Evolutionary conservation across 345 rosid species (phyloP).

Genomic region (Ricinus communis): DNA sequence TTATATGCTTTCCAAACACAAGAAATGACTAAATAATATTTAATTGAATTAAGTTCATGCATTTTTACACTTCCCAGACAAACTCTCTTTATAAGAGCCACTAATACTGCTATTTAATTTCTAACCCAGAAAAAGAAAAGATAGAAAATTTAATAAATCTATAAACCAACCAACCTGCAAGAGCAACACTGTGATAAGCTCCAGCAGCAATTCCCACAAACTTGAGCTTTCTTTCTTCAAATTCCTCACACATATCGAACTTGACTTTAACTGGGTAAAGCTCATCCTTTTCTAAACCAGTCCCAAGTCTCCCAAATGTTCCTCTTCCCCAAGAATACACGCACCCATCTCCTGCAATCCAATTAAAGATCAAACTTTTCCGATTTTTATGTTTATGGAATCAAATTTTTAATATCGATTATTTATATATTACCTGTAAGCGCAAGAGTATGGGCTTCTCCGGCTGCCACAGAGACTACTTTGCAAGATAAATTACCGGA

Average conservation of each 20-base stretch:
- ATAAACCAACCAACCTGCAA: too few species aligned
- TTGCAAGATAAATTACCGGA: conserved; percentile 44
- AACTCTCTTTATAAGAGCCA: too few species aligned
- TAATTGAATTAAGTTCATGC: too few species aligned
- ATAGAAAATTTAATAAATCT: not conserved
- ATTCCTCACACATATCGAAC: conserved; percentile 25
- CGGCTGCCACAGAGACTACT: conserved; percentile 55
- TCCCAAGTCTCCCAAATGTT: conserved; percentile 88
- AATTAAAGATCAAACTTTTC: not conserved
- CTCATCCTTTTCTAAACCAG: conserved; percentile 68
- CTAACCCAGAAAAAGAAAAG: not conserved
- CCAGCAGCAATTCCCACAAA: conserved; percentile 76
- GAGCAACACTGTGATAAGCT: conserved; percentile 87
- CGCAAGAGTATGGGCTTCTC: conserved; percentile 83
- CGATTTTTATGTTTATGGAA: too few species aligned
- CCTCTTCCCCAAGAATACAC: conserved; percentile 96
- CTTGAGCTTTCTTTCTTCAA: conserved; percentile 38
- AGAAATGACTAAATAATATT: too few species aligned
- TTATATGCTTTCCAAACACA: too few species aligned
- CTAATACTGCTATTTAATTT: not conserved
- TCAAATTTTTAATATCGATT: not conserved
- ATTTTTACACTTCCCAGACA: too few species aligned
- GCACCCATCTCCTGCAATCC: conserved; percentile 62
- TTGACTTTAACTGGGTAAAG: conserved; percentile 58
- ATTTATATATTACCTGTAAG: conserved; percentile 60